A percentile compares a stretch with the other conserved stretches of the same genome.
These are phyloP conservation scores for Carex sylvatica DNA, from an alignment of 202 grass and related monocot species.

Conservation along the genomic window DNA sequence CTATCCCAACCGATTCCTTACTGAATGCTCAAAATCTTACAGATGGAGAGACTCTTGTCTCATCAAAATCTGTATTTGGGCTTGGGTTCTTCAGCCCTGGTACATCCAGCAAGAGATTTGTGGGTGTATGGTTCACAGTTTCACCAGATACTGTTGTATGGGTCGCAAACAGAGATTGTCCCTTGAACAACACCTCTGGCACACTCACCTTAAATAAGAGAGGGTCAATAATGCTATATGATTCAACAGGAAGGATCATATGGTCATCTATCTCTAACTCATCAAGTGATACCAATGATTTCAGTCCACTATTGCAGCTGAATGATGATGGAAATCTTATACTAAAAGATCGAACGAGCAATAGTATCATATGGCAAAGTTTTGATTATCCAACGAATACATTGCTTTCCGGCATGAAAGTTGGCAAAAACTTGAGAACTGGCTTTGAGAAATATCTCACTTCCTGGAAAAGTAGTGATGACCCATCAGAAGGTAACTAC, in stretches of 20 bases:
- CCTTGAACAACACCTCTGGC: slow-evolving; percentile 29
- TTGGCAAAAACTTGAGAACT: slow-evolving; percentile 20
- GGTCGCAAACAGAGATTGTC: slow-evolving; percentile 53
- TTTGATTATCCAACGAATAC: slow-evolving; percentile 66
- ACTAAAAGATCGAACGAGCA: slow-evolving; percentile 14
- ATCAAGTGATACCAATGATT: background rate
- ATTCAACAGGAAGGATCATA: slow-evolving; percentile 17
- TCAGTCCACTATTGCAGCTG: slow-evolving; percentile 21
- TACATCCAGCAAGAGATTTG: slow-evolving; percentile 29
- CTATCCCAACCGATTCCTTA: background rate
- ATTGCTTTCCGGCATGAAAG: slow-evolving; percentile 43
- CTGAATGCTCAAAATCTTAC: background rate
- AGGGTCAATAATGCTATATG: slow-evolving; percentile 35
- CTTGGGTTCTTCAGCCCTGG: slow-evolving; percentile 50
- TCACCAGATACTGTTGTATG: slow-evolving; percentile 41
- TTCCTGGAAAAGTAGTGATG: slow-evolving; percentile 36
- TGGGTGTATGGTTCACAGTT: slow-evolving; percentile 55
- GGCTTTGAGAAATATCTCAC: slow-evolving; percentile 35
- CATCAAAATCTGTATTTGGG: slow-evolving; percentile 30
- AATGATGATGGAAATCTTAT: slow-evolving; percentile 55
- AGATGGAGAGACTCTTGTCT: slow-evolving; percentile 32
- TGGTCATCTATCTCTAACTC: slow-evolving; percentile 32
- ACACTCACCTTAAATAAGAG: slow-evolving; percentile 5
- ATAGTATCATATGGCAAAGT: slow-evolving; percentile 48
- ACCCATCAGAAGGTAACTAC: slow-evolving; percentile 41